Conservation (phyloP, 495 filamentous ascomycete species). For the Podospora sp. region DNA sequence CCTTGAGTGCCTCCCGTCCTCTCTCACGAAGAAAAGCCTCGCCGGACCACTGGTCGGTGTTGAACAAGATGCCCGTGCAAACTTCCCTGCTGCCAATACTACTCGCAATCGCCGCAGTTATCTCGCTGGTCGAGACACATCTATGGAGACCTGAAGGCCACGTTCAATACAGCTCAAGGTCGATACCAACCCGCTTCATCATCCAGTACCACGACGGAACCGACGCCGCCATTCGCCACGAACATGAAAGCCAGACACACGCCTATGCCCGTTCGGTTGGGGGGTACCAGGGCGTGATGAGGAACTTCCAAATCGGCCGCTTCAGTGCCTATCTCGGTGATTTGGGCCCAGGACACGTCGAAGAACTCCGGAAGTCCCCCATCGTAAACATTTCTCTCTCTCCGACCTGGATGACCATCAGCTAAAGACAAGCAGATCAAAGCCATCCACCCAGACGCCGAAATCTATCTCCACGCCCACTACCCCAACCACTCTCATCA, state of each 20-base stretch:
- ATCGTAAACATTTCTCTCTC: conserved; percentile 12
- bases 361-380: not conserved
- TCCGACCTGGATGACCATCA: not conserved
- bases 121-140: not conserved
- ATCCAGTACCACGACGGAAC: conserved; percentile 21
- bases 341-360: conserved; percentile 1
- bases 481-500: not conserved
- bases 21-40: too few species aligned
- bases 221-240: not conserved
- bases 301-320: conserved; percentile 13
- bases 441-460: conserved; percentile 9
- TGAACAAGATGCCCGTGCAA: not conserved
- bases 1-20: too few species aligned
- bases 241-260: conserved; percentile 7
- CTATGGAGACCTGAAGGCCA: not conserved
- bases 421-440: conserved; percentile 21
- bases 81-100: not conserved
- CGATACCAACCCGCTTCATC: conserved; percentile 25
- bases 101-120: not conserved
- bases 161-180: conserved; percentile 4
- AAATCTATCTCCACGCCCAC: conserved; percentile 1
- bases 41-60: not conserved
- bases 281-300: conserved; percentile 10
- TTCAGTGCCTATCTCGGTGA: conserved; percentile 21
- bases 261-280: not conserved